These are phyloP conservation scores for Cryptosporidium canis DNA, from an alignment of 169 alveolate species.

Conservation along the genomic window DNA sequence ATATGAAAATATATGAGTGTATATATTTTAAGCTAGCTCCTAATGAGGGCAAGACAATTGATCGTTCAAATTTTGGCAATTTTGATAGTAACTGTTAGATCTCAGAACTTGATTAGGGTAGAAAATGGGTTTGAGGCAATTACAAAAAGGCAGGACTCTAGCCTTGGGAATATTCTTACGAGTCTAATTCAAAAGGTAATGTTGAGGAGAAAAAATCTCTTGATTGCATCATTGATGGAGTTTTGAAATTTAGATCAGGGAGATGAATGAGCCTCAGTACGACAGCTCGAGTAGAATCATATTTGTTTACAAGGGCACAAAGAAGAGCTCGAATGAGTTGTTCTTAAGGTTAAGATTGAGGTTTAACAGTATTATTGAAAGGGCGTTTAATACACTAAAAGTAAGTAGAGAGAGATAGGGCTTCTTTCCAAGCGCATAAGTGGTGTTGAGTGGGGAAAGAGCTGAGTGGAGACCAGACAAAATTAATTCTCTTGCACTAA, in stretches of 20 bases:
- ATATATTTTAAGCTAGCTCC: background rate
- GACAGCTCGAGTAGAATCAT: constrained; percentile 15
- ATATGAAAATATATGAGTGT: background rate
- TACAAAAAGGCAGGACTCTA: background rate
- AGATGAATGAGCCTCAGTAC: background rate
- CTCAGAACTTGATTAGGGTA: constrained; percentile 29
- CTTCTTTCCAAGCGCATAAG: background rate
- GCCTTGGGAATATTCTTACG: background rate
- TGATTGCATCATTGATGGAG: no score
- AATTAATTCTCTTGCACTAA: background rate
- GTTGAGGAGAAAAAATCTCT: background rate
- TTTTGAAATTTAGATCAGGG: constrained; percentile 6
- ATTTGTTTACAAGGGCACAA: background rate
- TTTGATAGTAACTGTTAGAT: background rate
- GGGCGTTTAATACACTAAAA: background rate
- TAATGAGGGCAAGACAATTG: background rate
- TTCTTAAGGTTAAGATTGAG: constrained; percentile 9
- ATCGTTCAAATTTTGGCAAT: background rate
- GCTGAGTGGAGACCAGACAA: background rate
- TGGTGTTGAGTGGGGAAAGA: background rate
- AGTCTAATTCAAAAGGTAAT: constrained; percentile 35
- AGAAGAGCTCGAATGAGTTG: background rate
- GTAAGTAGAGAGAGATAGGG: background rate
- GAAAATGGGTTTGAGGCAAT: constrained; percentile 2
- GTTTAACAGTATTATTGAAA: constrained; percentile 19